phyloP scores from a whole-genome alignment of 768 basidiomycete genomes.

The Rossbeevera mucosa region DNA sequence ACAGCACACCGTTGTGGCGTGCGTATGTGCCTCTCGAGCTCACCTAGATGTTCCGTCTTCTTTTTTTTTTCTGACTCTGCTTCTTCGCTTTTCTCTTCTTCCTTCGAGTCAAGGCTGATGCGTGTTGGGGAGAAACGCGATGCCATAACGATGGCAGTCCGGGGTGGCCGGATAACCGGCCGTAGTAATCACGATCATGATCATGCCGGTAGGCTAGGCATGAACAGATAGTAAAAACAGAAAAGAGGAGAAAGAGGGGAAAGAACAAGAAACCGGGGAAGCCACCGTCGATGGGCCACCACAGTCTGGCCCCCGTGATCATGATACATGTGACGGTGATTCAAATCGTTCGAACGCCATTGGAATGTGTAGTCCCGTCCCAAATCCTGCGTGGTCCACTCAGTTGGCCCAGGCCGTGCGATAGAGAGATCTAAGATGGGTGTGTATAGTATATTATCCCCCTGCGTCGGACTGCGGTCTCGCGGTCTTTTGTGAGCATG shows the following conservation, averaged over 20 bases:
- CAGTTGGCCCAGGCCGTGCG: too few species aligned
- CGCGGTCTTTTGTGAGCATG: neutral
- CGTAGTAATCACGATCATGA: neutral
- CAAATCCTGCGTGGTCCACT: neutral
- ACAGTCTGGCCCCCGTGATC: neutral
- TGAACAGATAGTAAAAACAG: neutral
- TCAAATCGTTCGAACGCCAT: neutral
- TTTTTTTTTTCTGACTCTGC: neutral
- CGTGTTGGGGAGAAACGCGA: neutral
- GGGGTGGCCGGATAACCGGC: neutral
- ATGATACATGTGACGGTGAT: neutral
- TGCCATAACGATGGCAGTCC: neutral
- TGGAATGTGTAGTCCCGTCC: neutral
- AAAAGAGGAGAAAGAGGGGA: neutral
- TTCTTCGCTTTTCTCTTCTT: neutral
- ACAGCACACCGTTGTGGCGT: neutral
- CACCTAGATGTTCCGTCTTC: neutral
- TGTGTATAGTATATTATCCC: neutral
- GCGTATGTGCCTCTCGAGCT: neutral
- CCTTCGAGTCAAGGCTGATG: neutral
- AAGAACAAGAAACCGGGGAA: neutral
- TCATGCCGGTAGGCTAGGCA: neutral
- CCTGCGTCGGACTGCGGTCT: neutral
- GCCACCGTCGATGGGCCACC: neutral
- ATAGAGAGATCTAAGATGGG: neutral